A percentile compares a stretch with the other conserved stretches of the same genome.
phyloP scores from a whole-genome alignment of 768 basidiomycete species.

The Leucosporidium scottii region DNA sequence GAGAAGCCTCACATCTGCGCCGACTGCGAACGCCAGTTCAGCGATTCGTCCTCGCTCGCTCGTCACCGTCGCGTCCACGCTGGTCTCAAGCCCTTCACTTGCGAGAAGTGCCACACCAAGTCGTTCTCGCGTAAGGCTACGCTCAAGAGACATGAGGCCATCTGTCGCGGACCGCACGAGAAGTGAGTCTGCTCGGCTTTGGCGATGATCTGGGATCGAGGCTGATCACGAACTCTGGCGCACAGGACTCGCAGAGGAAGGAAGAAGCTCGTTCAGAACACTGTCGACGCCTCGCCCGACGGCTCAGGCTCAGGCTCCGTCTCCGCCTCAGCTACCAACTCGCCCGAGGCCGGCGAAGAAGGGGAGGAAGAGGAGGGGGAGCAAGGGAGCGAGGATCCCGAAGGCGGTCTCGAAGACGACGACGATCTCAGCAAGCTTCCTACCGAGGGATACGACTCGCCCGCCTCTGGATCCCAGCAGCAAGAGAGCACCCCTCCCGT shows the following conservation, averaged over 20 bases:
- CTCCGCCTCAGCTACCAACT: background rate
- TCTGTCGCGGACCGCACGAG: slow-evolving; percentile 6
- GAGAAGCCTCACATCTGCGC: slow-evolving; percentile 87
- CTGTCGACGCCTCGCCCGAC: background rate
- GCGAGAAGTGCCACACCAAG: slow-evolving; percentile 82
- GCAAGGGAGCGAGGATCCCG: background rate
- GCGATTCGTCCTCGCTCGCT: slow-evolving; percentile 81
- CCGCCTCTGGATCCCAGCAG: background rate
- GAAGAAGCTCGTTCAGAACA: background rate
- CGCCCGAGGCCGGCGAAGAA: background rate
- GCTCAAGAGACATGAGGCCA: slow-evolving; percentile 56
- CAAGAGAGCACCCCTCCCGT: too few relatives aligned
- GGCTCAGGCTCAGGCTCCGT: background rate
- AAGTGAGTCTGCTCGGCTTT: background rate
- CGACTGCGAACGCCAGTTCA: slow-evolving; percentile 77
- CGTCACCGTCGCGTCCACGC: slow-evolving; percentile 67
- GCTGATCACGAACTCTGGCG: background rate
- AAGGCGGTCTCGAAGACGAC: background rate
- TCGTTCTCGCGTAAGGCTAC: slow-evolving; percentile 81
- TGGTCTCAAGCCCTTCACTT: slow-evolving; percentile 72
- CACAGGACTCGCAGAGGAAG: background rate
- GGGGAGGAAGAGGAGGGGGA: background rate
- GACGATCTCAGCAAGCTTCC: background rate
- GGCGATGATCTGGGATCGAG: too few relatives aligned
- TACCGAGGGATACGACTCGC: too few relatives aligned